Evolutionary conservation across 2,329 filamentous ascomycete genomes (phyloP).

Genomic region (Drechslerella coelobrocha): DNA sequence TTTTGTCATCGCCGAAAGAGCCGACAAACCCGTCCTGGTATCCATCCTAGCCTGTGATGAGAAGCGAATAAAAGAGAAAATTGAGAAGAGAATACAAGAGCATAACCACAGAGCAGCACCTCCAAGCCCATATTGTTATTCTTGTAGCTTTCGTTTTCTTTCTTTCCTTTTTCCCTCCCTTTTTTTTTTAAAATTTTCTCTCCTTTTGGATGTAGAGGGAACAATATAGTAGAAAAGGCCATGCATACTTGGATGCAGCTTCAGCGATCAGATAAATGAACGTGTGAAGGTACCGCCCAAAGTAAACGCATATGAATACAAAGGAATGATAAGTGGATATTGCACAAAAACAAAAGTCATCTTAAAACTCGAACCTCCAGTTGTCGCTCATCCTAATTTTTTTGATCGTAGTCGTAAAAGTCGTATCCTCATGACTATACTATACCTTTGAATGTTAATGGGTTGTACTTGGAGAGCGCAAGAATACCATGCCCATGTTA

Average conservation of each 20-base stretch:
- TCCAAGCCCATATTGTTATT: slow-evolving; percentile 29
- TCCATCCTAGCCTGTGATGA: slow-evolving; percentile 38
- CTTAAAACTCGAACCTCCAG: slow-evolving; percentile 17
- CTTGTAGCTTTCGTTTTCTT: slow-evolving; percentile 17
- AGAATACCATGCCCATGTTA: slow-evolving; percentile 2
- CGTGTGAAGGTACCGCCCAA: slow-evolving; percentile 13
- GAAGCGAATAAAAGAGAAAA: slow-evolving; percentile 15
- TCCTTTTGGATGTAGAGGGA: neutral
- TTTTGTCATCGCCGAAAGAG: slow-evolving; percentile 51
- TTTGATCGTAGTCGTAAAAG: slow-evolving; percentile 36
- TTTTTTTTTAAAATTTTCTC: slow-evolving; percentile 12
- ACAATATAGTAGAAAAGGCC: neutral
- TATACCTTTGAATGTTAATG: slow-evolving; percentile 29
- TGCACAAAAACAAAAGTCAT: slow-evolving; percentile 11
- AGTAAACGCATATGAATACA: slow-evolving; percentile 18
- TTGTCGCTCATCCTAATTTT: slow-evolving; percentile 42
- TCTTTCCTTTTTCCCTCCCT: no score
- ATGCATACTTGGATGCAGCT: slow-evolving; percentile 9
- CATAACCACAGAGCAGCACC: slow-evolving; percentile 6
- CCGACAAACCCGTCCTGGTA: slow-evolving; percentile 49
- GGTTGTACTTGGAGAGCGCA: neutral
- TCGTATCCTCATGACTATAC: slow-evolving; percentile 46
- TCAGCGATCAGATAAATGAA: slow-evolving; percentile 28
- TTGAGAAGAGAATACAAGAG: slow-evolving; percentile 11
- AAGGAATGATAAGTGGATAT: slow-evolving; percentile 21